phyloP scores from a whole-genome alignment of 371 early-diverging fungal genomes.

The Apophysomyces sp. region DNA sequence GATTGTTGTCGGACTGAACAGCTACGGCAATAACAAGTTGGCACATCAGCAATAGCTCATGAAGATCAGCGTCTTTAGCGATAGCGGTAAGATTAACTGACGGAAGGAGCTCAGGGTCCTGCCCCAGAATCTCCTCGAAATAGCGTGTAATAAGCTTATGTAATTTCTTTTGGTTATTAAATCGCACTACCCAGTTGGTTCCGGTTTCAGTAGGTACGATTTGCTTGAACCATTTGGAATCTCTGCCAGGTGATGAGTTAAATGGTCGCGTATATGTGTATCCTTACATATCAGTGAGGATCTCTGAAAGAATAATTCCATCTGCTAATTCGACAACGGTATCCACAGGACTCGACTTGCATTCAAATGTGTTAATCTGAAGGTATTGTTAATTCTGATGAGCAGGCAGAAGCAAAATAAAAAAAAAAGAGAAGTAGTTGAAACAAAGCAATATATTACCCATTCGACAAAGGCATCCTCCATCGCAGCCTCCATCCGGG shows the following conservation, averaged over 20 bases:
- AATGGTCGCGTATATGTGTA: neutral
- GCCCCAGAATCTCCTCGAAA: constrained; percentile 84
- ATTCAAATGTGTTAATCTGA: constrained; percentile 76
- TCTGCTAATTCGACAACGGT: constrained; percentile 78
- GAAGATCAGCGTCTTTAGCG: constrained; percentile 75
- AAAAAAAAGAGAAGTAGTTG: too few species aligned
- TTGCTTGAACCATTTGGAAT: constrained; percentile 87
- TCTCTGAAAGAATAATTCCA: constrained; percentile 77
- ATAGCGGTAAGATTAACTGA: constrained; percentile 75
- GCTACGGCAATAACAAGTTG: constrained; percentile 83
- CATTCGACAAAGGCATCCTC: constrained; percentile 59
- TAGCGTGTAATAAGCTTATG: constrained; percentile 81
- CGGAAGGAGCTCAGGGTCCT: constrained; percentile 57
- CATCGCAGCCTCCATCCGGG: constrained; percentile 49
- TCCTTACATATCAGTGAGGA: constrained; percentile 82
- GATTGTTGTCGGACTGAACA: constrained; percentile 87
- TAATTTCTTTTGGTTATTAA: constrained; percentile 90
- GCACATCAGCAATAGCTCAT: constrained; percentile 77
- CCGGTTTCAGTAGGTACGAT: constrained; percentile 64
- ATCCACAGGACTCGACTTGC: constrained; percentile 60
- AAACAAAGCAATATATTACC: constrained; percentile 32
- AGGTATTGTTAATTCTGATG: neutral
- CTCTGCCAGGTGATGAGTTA: constrained; percentile 45
- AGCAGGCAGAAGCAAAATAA: neutral
- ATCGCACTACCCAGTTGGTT: constrained; percentile 88